Evolutionary conservation across 495 filamentous ascomycete genomes (phyloP), one percentile per base, ranked within the genome.

Genomic region (Usnea hakonensis): DNA sequence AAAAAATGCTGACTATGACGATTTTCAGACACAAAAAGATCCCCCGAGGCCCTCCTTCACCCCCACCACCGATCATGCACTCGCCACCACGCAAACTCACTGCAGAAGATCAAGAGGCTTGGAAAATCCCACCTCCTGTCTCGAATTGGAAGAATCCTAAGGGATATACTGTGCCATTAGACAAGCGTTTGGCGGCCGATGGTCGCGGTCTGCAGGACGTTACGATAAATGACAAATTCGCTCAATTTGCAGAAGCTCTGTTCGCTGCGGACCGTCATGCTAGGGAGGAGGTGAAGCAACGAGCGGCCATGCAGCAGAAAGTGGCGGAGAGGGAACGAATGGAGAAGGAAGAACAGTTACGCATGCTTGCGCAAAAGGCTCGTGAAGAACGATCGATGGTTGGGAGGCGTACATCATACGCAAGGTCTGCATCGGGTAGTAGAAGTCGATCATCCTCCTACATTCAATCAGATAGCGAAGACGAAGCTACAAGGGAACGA

Each of bases 131-230:
- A 1, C 93, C 94, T 0, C 88, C 95, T 0, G 88, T 99, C 3
- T 95, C 90, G 19, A 96, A 97, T 72, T 99, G 94, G 94, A 99
- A 99, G 83, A 99, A 99, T 69, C 90, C 93, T 0, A 97, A 96
- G 76, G 94, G 94, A 70, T 99, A 96, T 68, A 99, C 94, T 0
- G 90, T 99, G 3, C 91, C 94, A 5, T 76, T 99, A 28, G 95
- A 97, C 70, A 99, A 97, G 78, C 88, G 94, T 71, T 76, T 99
- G 65, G 94, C 94, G n/a, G 91, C 94, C 2, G 92, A 97, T 75
- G 94, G 94, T 3, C 84, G 95, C 68, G 90, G 90, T 10, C 75
- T 97, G 67, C 90, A 95, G 72, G 94, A 99, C 75, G 89, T 96
- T 38, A 87, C 91, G 28, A 97, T 99, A 71, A 99, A 97, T 75